Evolutionary conservation across 495 filamentous ascomycete species (phyloP), one percentile per base, ranked within the genome.

Genomic region (Aspergillus haitiensis): DNA sequence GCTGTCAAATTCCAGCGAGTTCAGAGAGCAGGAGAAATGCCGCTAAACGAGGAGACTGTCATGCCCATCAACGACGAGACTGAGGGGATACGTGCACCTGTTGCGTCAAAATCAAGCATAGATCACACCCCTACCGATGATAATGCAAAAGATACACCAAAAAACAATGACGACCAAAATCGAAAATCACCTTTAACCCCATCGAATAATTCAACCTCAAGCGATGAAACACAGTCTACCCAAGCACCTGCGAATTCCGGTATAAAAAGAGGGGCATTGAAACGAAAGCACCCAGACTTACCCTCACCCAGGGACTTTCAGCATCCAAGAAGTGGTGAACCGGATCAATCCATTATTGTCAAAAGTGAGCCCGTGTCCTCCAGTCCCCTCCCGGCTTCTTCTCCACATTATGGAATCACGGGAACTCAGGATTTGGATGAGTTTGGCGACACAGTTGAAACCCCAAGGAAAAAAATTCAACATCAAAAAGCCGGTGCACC

Each of bases 351-450:
- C 33, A 60, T 72, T 31, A 42, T 60, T 11, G 59, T 75, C 34
- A 77, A 77, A 53, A 65, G 63, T 40, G 72, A 77, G 54, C 62
- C 58, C 18, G 39, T 72, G 48, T 72, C 71, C 31, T 72, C 74
- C 42, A 72, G 70, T 39, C 70, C 70, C 27, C 8, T 65, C 64
- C 82, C 55, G 75, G 83, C 61, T 13, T 51, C 52, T 27, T 55
- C 56, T 0, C 6, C 60, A 18, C 49, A 50, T 46, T 31, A 59
- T 55, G 36, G 58, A 33, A 27, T 62, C 42, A 45, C 63, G 59
- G 69, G 70, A 34, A 92, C 87, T 55, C 80, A 91, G 35, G 90
- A 94, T 70, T 77, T 93, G 10, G 90, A 94, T 71, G 84, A 88
- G 52, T 81, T 88, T 50, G 85, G 83, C 21, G 70, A 74, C 49